Evolutionary conservation across 495 filamentous ascomycete genomes (phyloP), one percentile per base, ranked within the genome.

Genomic region (Penicillium bialowiezense): DNA sequence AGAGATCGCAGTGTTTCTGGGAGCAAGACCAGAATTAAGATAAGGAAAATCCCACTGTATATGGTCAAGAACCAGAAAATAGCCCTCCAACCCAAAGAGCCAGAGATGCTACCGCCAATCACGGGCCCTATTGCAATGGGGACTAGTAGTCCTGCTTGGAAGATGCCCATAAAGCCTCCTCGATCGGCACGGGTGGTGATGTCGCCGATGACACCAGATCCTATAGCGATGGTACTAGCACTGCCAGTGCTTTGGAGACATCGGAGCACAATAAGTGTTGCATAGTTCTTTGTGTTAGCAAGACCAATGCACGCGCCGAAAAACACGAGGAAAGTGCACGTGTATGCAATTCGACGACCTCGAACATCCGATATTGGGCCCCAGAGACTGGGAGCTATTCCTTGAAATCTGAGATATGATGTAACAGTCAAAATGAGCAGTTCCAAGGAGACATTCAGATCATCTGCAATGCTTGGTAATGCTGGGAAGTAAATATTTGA

Each of bases 21-120:
- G 5, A 32, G 12, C 3, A 32, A 32, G 5, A 32, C 12, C 10
- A 32, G 29, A 13, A 32, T 3, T 13, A 10, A 13, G 12, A 32
- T 10, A 8, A 32, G 7, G 29, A 32, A 32, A 10, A 13, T 10
- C 3, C 29, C 29, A 12, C 7, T 13, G 29, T 74, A 74, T 2
- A 80, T 77, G 0, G 73, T 51, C 41, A 84, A 50, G 37, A 83
- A 79, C 75, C 75, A 82, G 56, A 85, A 85, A 3, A 85, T 76
- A 0, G 72, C 54, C 35, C 70, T 69, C 80, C 79, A 85, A 13
- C 80, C 80, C 8, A 81, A 35, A 2, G 68, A 71, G 31, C 71
- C 65, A 0, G 79, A 65, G 21, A 84, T 52, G 3, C 69, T 68
- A 24, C 81, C 81, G 15, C 80, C 81, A 17, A 84, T 68, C 1